phyloP scores from a whole-genome alignment of 495 filamentous ascomycete genomes.

The Entonaema liquescens region DNA sequence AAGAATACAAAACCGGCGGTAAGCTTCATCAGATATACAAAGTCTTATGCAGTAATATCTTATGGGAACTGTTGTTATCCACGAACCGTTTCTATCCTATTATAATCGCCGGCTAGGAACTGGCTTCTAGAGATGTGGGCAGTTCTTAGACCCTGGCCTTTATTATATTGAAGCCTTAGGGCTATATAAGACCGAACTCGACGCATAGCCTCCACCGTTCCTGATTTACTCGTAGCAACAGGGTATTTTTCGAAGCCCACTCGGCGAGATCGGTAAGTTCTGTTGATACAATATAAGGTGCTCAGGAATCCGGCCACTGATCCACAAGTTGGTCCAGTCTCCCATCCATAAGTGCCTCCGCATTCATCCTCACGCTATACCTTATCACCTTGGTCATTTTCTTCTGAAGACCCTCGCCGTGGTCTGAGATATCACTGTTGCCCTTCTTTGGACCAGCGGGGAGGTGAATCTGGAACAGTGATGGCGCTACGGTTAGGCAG shows the following conservation, averaged over 20 bases:
- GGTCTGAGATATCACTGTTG: constrained; percentile 47
- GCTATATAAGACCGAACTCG: background rate
- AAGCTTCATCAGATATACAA: background rate
- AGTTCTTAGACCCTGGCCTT: too few species aligned
- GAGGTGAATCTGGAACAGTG: constrained; percentile 46
- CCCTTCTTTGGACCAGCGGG: constrained; percentile 34
- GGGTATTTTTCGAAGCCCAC: background rate
- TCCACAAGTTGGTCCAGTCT: constrained; percentile 36
- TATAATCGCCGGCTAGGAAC: background rate
- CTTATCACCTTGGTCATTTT: constrained; percentile 39
- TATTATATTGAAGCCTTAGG: background rate
- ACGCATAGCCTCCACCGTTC: background rate
- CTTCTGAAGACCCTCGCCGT: constrained; percentile 39
- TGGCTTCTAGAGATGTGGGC: background rate
- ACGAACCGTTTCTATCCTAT: background rate
- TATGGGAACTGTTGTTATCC: background rate
- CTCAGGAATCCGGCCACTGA: constrained; percentile 42
- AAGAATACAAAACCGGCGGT: background rate
- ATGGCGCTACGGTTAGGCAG: constrained; percentile 46
- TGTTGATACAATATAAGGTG: background rate
- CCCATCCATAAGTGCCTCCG: constrained; percentile 41
- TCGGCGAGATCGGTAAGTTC: background rate
- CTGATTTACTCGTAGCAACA: background rate
- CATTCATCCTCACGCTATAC: constrained; percentile 48
- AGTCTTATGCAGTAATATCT: background rate